Evolutionary conservation across 768 basidiomycete species (phyloP).

Genomic region (Kwoniella botswanensis): DNA sequence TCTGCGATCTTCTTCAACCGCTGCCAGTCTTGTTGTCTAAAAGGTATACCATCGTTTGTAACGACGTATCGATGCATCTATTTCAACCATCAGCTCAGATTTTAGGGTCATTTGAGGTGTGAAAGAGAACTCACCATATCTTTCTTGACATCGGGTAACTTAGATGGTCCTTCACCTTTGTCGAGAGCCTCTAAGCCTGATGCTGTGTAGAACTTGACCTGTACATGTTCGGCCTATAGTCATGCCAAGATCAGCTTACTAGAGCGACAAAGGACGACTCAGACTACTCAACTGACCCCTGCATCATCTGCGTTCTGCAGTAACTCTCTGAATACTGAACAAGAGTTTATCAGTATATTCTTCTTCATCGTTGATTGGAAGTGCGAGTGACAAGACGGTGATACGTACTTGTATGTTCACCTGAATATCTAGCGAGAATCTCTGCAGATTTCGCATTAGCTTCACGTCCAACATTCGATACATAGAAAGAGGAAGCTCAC

Average conservation of each 20-base stretch:
- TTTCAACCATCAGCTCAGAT: background rate
- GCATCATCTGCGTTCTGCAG: constrained; percentile 97
- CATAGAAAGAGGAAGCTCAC: constrained; percentile 55
- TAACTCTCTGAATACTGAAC: constrained; percentile 74
- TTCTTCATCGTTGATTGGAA: background rate
- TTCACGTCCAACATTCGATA: background rate
- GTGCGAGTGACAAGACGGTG: background rate
- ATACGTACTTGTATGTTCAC: constrained; percentile 77
- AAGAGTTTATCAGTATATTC: constrained; percentile 4
- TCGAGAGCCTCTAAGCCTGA: constrained; percentile 38
- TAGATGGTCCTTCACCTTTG: constrained; percentile 33
- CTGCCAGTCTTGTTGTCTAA: constrained; percentile 85
- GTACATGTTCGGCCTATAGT: constrained; percentile 45
- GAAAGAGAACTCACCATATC: constrained; percentile 63
- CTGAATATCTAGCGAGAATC: constrained; percentile 91
- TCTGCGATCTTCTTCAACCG: constrained; percentile 93
- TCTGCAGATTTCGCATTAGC: constrained; percentile 29
- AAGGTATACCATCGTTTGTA: constrained; percentile 82
- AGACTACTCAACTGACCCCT: constrained; percentile 52
- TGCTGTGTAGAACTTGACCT: constrained; percentile 55
- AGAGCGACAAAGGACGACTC: too few species aligned
- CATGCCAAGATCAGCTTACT: too few species aligned
- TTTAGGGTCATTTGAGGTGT: background rate
- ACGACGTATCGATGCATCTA: constrained; percentile 82
- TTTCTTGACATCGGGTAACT: constrained; percentile 69